phyloP scores from a whole-genome alignment of 768 basidiomycete species.

The Cystobasidium tubakii region DNA sequence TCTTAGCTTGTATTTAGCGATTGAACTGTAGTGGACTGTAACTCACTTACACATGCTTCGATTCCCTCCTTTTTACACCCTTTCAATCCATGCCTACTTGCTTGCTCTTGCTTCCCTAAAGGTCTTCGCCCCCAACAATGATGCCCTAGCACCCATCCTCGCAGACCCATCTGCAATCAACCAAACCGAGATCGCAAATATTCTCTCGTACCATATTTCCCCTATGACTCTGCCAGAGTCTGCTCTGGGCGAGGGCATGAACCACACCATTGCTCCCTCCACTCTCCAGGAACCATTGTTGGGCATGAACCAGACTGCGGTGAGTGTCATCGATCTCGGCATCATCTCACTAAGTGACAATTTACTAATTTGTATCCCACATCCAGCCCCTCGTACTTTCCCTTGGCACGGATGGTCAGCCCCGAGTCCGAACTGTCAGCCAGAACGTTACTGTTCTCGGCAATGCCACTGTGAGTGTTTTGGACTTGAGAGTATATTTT shows the following conservation, averaged over 20 bases:
- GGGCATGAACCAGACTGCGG: constrained; percentile 38
- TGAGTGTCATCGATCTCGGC: constrained; percentile 17
- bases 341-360: too few relatives aligned
- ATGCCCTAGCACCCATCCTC: constrained; percentile 46
- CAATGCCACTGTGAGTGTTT: constrained; percentile 29
- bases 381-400: constrained; percentile 46
- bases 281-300: constrained; percentile 45
- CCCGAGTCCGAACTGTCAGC: constrained; percentile 36
- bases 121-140: constrained; percentile 48
- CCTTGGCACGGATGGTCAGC: constrained; percentile 20
- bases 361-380: too few relatives aligned
- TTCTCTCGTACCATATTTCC: constrained; percentile 48
- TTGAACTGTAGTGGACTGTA: too few relatives aligned
- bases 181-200: constrained; percentile 46
- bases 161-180: constrained; percentile 41
- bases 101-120: background rate
- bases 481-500: background rate
- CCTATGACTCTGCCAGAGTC: constrained; percentile 46
- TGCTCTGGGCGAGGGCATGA: constrained; percentile 41
- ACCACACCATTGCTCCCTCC: constrained; percentile 49
- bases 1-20: too few relatives aligned
- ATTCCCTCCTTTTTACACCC: too few relatives aligned
- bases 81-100: background rate
- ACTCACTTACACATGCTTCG: too few relatives aligned
- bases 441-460: constrained; percentile 42